A percentile compares a stretch with the other conserved stretches of the same genome.
These are phyloP conservation scores for Entomortierella lignicola DNA, from an alignment of 192 early-diverging fungal species.

Conservation along the genomic window DNA sequence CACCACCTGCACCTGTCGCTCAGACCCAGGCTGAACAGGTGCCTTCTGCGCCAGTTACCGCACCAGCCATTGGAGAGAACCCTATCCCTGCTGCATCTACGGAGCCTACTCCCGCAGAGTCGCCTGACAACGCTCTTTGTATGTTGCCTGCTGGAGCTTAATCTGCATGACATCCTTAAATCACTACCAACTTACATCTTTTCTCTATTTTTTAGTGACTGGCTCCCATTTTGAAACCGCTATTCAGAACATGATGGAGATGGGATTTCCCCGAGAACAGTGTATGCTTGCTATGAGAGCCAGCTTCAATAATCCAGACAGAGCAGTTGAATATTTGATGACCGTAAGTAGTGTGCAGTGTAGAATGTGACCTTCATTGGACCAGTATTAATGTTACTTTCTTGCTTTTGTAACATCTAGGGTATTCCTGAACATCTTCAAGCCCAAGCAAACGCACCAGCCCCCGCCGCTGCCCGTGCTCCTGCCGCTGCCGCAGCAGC, in stretches of 20 bases:
- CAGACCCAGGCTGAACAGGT: constrained; percentile 34
- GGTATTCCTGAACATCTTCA: constrained; percentile 82
- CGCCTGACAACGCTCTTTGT: constrained; percentile 46
- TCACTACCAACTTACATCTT: not conserved
- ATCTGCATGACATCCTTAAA: not conserved
- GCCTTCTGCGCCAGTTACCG: constrained; percentile 49
- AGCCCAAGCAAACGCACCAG: constrained; percentile 60
- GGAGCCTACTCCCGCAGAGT: constrained; percentile 43
- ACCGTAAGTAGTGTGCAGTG: constrained; percentile 64
- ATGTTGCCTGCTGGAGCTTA: not conserved
- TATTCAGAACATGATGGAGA: constrained; percentile 91
- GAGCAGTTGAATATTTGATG: constrained; percentile 96
- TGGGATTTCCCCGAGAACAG: constrained; percentile 93
- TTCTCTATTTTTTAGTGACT: constrained; percentile 64
- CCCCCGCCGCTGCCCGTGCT: constrained; percentile 21
- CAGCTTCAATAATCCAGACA: constrained; percentile 96
- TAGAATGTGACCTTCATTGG: no score
- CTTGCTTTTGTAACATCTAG: constrained; percentile 52
- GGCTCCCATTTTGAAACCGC: constrained; percentile 84
- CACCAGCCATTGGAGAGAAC: constrained; percentile 54
- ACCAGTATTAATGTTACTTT: no score
- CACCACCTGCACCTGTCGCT: constrained; percentile 56
- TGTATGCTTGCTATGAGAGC: constrained; percentile 93
- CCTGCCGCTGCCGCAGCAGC: constrained; percentile 11
- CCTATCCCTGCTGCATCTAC: constrained; percentile 58